phyloP scores from a whole-genome alignment of 2,329 filamentous ascomycete genomes.

The Calonectria pteridis region DNA sequence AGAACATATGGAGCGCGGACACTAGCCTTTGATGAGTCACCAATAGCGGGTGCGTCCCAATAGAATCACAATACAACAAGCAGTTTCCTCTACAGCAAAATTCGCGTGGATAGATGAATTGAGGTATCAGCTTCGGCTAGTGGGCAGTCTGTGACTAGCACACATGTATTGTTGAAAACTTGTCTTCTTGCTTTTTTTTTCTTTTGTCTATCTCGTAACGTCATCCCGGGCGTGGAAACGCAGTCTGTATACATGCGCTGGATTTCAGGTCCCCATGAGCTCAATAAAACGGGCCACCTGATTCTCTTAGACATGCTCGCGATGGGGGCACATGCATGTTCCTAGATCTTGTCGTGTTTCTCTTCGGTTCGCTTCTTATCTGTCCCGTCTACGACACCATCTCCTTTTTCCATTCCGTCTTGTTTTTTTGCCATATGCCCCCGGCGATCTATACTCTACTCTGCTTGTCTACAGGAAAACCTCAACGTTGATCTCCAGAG shows the following conservation, averaged over 20 bases:
- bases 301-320: constrained; percentile 34
- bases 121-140: not conserved
- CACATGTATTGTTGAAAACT: constrained; percentile 15
- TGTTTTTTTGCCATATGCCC: constrained; percentile 13
- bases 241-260: constrained; percentile 36
- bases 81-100: not conserved
- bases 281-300: constrained; percentile 9
- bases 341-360: constrained; percentile 10
- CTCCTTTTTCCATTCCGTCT: constrained; percentile 3
- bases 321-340: constrained; percentile 1
- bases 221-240: constrained; percentile 37
- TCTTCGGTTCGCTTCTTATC: constrained; percentile 9
- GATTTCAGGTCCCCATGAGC: constrained; percentile 14
- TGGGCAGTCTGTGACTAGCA: not conserved
- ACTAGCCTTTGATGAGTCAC: not conserved
- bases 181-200: constrained; percentile 36
- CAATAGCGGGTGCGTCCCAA: not conserved
- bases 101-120: not conserved
- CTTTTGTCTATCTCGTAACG: constrained; percentile 44
- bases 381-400: not conserved
- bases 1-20: not conserved
- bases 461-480: constrained; percentile 77
- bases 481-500: constrained; percentile 94
- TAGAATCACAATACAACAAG: not conserved
- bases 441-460: constrained; percentile 30